These are phyloP conservation scores for Myxozyma kluyveri DNA, from an alignment of 805 yeast species.

Conservation along the genomic window DNA sequence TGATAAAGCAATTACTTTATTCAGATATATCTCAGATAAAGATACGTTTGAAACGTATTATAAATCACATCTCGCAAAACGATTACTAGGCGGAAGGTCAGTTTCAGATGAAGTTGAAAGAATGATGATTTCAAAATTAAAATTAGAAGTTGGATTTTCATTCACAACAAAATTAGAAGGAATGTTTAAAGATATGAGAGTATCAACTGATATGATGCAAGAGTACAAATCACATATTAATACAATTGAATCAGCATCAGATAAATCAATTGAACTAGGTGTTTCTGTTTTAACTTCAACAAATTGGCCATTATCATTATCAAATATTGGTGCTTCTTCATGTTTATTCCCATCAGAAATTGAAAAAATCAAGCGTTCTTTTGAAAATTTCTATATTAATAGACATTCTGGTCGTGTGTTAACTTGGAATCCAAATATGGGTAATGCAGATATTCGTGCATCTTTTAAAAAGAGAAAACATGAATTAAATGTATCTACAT, in stretches of 20 bases:
- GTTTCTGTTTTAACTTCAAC: constrained; percentile 58
- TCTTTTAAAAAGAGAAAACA: constrained; percentile 67
- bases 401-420: constrained; percentile 58
- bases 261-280: constrained; percentile 43
- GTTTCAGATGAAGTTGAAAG: constrained; percentile 64
- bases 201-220: constrained; percentile 50
- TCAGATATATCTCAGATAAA: constrained; percentile 71
- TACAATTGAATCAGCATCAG: constrained; percentile 23
- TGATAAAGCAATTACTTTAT: constrained; percentile 56
- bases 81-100: constrained; percentile 54
- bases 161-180: constrained; percentile 78
- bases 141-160: constrained; percentile 75
- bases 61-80: constrained; percentile 79
- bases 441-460: constrained; percentile 75
- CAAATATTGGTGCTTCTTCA: constrained; percentile 34
- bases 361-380: constrained; percentile 44
- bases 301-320: constrained; percentile 63
- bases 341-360: constrained; percentile 46
- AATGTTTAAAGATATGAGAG: constrained; percentile 77
- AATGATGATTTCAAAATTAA: constrained; percentile 60
- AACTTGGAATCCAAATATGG: constrained; percentile 69
- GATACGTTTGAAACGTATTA: constrained; percentile 82
- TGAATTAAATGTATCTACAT: constrained; percentile 75
- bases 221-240: constrained; percentile 25
- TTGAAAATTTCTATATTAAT: constrained; percentile 51